phyloP scores from a whole-genome alignment of 164 flowering plant genomes.

The Tinospora cordifolia region DNA sequence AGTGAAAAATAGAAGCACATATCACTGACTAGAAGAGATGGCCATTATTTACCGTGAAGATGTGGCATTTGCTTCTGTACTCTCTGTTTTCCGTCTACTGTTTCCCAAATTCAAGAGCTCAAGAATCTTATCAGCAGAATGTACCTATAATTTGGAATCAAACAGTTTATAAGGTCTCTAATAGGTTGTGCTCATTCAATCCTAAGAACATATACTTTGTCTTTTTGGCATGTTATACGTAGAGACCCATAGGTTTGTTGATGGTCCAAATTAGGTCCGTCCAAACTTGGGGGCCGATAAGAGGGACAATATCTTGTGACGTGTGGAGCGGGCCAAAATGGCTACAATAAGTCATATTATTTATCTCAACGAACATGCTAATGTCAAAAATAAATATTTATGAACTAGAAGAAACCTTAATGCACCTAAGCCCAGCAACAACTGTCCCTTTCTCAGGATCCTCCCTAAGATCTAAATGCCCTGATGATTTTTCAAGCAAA shows the following conservation, averaged over 20 bases:
- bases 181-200: not conserved
- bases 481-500: slow-evolving; percentile 84
- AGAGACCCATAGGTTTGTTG: too few relatives aligned
- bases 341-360: not conserved
- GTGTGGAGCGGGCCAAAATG: too few relatives aligned
- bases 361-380: not conserved
- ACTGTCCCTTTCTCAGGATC: slow-evolving; percentile 76
- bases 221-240: too few relatives aligned
- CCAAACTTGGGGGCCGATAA: too few relatives aligned
- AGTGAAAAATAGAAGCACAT: not conserved
- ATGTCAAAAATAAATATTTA: not conserved
- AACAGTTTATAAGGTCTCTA: not conserved
- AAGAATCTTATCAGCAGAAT: slow-evolving; percentile 83
- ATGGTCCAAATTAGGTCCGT: too few relatives aligned
- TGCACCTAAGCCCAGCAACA: slow-evolving; percentile 77
- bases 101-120: slow-evolving; percentile 83
- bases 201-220: too few relatives aligned
- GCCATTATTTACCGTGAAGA: slow-evolving; percentile 62
- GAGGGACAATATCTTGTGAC: too few relatives aligned
- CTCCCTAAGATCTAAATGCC: slow-evolving; percentile 88
- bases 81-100: slow-evolving; percentile 85
- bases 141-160: slow-evolving; percentile 41
- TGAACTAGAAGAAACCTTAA: slow-evolving; percentile 47
- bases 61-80: slow-evolving; percentile 84
- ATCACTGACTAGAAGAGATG: slow-evolving; percentile 5